A percentile compares a stretch with the other conserved stretches of the same genome.
Evolutionary conservation across 1,284 basidiomycete genomes (phyloP).

Genomic region (Bothia castanella): DNA sequence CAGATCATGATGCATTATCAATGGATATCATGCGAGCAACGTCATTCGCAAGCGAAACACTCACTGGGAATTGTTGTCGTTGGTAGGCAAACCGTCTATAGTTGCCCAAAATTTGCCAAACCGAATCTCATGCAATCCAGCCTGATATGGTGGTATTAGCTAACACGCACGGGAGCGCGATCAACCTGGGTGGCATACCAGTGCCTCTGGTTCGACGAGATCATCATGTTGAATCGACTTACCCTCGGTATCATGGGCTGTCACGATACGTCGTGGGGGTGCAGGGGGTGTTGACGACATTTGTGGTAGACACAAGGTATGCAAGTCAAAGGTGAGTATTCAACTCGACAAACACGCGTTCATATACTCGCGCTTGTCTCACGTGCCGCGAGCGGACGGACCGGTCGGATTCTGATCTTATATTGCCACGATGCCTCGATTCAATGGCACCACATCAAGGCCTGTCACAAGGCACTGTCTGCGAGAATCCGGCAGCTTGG

Average conservation of each 20-base stretch:
- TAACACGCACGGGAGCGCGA: background rate
- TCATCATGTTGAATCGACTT: constrained; percentile 36
- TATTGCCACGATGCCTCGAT: background rate
- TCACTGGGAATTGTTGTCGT: too few species aligned
- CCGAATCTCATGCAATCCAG: constrained; percentile 31
- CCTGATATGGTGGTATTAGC: too few species aligned
- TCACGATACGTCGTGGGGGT: constrained; percentile 49
- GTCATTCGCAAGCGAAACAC: too few species aligned
- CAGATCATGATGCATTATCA: too few species aligned
- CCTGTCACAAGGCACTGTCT: background rate
- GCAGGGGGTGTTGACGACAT: background rate
- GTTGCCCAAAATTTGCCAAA: too few species aligned
- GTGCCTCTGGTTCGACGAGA: constrained; percentile 23
- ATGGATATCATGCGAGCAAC: too few species aligned
- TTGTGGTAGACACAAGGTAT: background rate
- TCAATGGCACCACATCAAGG: too few species aligned
- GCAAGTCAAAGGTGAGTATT: background rate
- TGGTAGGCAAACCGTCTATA: too few species aligned
- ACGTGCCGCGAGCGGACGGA: background rate
- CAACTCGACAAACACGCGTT: background rate
- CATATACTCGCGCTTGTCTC: background rate
- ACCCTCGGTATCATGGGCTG: constrained; percentile 41
- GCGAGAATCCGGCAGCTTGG: background rate
- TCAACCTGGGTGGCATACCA: background rate
- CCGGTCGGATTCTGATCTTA: background rate